phyloP scores from a whole-genome alignment of 73 alveolate genomes.

The Tetrahymena thermophila region DNA sequence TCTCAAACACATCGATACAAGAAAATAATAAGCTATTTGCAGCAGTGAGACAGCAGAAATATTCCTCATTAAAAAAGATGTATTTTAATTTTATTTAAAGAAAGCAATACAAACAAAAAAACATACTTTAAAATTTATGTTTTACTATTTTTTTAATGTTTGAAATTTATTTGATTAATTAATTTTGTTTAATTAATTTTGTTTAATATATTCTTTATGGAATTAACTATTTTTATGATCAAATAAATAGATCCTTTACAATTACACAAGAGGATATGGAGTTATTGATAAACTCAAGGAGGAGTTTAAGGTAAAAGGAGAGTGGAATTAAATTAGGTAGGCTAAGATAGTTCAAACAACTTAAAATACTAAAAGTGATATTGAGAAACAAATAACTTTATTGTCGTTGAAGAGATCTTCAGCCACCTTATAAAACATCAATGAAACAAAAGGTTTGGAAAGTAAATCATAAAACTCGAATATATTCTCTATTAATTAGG shows the following conservation, averaged over 20 bases:
- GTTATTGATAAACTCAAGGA: not conserved
- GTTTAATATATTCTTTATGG: too few relatives aligned
- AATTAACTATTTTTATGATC: too few relatives aligned
- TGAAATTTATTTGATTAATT: too few relatives aligned
- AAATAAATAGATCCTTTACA: not conserved
- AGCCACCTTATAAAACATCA: not conserved
- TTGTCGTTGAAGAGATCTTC: not conserved
- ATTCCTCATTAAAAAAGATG: not conserved
- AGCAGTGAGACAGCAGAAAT: not conserved
- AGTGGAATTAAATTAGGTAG: not conserved
- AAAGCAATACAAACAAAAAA: too few relatives aligned
- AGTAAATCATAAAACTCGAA: not conserved
- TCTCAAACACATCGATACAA: not conserved
- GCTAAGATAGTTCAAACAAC: not conserved
- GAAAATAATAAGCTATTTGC: not conserved
- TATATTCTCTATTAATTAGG: not conserved
- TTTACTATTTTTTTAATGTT: too few relatives aligned
- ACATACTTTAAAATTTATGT: too few relatives aligned
- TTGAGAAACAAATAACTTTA: not conserved
- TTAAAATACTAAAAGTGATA: not conserved
- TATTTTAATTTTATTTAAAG: not conserved
- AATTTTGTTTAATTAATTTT: too few relatives aligned
- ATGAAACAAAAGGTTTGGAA: not conserved
- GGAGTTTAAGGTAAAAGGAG: not conserved
- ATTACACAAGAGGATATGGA: not conserved